Base-by-base conservation (phyloP, 2,329 filamentous ascomycete genomes). In the Ploettnerulaceae sp. region DNA sequence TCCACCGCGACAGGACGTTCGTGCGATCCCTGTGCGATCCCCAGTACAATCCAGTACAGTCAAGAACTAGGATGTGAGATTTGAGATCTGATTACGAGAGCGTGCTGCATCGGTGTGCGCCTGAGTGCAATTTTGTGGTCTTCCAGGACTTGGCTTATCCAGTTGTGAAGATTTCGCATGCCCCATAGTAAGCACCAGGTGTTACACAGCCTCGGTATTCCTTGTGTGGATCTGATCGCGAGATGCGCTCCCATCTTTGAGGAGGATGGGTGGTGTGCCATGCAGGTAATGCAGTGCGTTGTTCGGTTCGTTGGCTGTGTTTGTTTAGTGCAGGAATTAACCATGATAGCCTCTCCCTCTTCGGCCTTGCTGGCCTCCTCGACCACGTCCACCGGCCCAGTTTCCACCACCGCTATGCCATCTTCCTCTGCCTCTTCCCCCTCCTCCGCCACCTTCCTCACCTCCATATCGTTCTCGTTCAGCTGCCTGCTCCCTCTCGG, bases 401-500 rank as follows among this genome's bases (percentile, higher is more conserved):
- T 40, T 45, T 31, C 57, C 65, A 41, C 69, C 64, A n/a, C 67
- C 64, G 18, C 49, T 48, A 51, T 58, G 57, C 50, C 61, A 60
- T 25, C 61, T 41, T 32, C 60, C 55, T 44, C 59, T 48, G 15
- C 61, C 56, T 45, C 61, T 43, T 26, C 57, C 49, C 6, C 60
- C 48, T 20, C 56, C 49, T 7, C n/a, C n/a, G n/a, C 49, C 50
- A 26, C 60, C 60, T 31, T 54, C 59, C 34, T 55, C 66, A 38
- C 69, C 66, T 6, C 66, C 63, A 15, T 64, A 67, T 49, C 65
- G 61, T 48, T 67, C 67, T 31, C 54, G 55, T 54, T 69, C 66
- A 22, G 57, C 53, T 65, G 70, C 77, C 65, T 64, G 67, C 62
- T 76, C 73, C 49, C 75, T 71, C 56, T 74, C 74, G 45, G 71